Percentiles rank a stretch among this genome's conserved stretches.
Conservation (phyloP, 352 stramenopile species). For the Phytopythium sindhum region DNA sequence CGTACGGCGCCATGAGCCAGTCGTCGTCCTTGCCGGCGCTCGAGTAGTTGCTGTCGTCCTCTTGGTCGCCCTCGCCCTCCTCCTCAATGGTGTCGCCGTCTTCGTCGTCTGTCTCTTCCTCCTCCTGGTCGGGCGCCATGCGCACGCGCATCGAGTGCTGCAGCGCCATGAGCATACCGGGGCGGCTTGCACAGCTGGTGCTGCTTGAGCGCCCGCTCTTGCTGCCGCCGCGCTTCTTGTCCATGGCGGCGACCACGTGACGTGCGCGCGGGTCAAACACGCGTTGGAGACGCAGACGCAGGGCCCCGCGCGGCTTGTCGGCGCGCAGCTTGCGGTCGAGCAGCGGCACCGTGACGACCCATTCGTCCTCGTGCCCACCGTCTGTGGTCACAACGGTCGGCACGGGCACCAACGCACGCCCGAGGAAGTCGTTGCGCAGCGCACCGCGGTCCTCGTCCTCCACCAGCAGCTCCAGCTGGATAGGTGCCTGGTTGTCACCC, state of each 20-base stretch:
- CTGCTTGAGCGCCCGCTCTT: slow-evolving; percentile 28
- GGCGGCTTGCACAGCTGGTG: not conserved
- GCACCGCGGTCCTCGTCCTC: slow-evolving; percentile 68
- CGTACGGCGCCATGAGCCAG: slow-evolving; percentile 10
- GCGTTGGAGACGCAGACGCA: slow-evolving; percentile 55
- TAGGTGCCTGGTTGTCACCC: slow-evolving; percentile 18
- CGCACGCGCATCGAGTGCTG: slow-evolving; percentile 40
- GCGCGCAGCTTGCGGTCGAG: slow-evolving; percentile 48
- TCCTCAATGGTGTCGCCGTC: slow-evolving; percentile 51
- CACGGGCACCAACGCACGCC: slow-evolving; percentile 36
- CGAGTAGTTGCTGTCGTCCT: slow-evolving; percentile 14
- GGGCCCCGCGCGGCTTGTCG: slow-evolving; percentile 54
- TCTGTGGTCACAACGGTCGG: not conserved
- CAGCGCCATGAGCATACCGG: slow-evolving; percentile 16
- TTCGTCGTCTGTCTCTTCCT: slow-evolving; percentile 27
- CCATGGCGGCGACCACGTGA: slow-evolving; percentile 15
- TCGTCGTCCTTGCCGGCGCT: slow-evolving; percentile 15
- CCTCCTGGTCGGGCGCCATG: slow-evolving; percentile 24
- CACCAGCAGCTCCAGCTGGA: slow-evolving; percentile 46
- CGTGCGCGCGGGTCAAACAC: slow-evolving; percentile 46
- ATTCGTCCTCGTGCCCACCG: slow-evolving; percentile 30
- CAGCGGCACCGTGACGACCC: slow-evolving; percentile 38
- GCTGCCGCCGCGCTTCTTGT: slow-evolving; percentile 15
- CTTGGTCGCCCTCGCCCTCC: slow-evolving; percentile 38
- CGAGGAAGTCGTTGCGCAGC: slow-evolving; percentile 59